Evolutionary conservation across 1,284 basidiomycete genomes (phyloP), one percentile per base, ranked within the genome.

Genomic region (Cerrena zonata): DNA sequence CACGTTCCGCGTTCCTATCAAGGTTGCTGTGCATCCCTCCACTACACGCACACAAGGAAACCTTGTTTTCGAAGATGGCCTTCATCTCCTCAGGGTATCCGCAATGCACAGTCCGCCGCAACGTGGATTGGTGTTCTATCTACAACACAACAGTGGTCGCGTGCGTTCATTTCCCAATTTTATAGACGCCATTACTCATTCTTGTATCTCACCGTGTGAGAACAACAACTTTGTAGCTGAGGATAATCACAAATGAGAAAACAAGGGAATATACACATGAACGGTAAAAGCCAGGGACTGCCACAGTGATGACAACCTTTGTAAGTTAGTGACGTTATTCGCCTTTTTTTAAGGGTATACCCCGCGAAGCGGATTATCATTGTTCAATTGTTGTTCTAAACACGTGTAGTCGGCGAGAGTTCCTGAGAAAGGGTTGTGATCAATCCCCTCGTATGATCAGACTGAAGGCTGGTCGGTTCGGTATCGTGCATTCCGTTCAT

Each of bases 351-450:
- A n/a, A n/a, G n/a, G n/a, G n/a, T 36, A 10, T 11, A 36, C 11
- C n/a, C 10, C 34, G 34, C 34, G 13, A 19, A 5, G 12, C 19
- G 7, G 36, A 39, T 23, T 13, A 19, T 50, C 48, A 53, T 43
- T 49, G 24, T 40, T 44, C 45, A 41, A 52, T 45, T 53, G 44
- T 50, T 50, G 49, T 56, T 49, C 49, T 53, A 47, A 23, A 56
- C 62, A 64, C 62, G 62, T 64, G 62, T 62, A 53, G 42, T 26
- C 52, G 15, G 30, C 30, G 30, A 34, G 30, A 7, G 30, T 34
- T 34, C 30, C 30, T 34, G 30, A 34, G 30, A 34, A 34, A 34
- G 15, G 30, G 30, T 34, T 7, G 15, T 7, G 30, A 34, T 34
- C 30, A 34, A 34, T 7, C 30, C 30, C 30, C 7, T 15, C 30